Base-by-base conservation (phyloP, 2,329 filamentous ascomycete species). In the Cadophora malorum region DNA sequence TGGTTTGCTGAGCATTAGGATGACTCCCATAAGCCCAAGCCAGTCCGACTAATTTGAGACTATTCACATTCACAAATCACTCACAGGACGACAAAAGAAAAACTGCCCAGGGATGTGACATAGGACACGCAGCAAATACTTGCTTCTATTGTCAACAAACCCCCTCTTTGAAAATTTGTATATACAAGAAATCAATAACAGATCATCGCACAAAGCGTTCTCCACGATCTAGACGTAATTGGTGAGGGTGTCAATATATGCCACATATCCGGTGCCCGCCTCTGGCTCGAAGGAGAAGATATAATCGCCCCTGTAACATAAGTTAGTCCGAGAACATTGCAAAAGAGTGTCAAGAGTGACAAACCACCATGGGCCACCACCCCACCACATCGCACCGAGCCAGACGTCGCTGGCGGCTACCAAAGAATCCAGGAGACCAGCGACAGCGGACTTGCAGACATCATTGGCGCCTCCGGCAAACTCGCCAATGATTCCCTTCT, bases 401-500 rank as follows among this genome's bases (percentile, higher is more conserved):
- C 86, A 87, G 2, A 86, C 83, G 76, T 86, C 84, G 0, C 71
- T 76, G 71, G 86, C 85, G 49, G 80, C 73, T 0, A 74, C 78
- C 70, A 88, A 69, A 74, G 83, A 83, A 31, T 77, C 73, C 67
- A 88, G 70, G 72, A 86, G 80, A 45, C 83, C 83, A 59, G 80
- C 78, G n/a, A 87, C 74, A 21, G 85, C 85, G 6, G 76, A 71
- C 65, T 84, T 78, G 70, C 85, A 88, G 63, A 80, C 78, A 0
- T 75, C 71, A 69, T 88, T 88, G 3, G 80, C 78, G 0, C 83
- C 86, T 4, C 80, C 85, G 0, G 85, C 85, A 70, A 82, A 86
- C 74, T 88, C 85, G 31, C 85, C 86, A 55, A 88, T 73, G 16
- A 88, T 74, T 0, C 82, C 85, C 64, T 79, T 76, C 75, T 87